Evolutionary conservation across 2,329 filamentous ascomycete species (phyloP).

Genomic region (Pestalotiopsis sp.): DNA sequence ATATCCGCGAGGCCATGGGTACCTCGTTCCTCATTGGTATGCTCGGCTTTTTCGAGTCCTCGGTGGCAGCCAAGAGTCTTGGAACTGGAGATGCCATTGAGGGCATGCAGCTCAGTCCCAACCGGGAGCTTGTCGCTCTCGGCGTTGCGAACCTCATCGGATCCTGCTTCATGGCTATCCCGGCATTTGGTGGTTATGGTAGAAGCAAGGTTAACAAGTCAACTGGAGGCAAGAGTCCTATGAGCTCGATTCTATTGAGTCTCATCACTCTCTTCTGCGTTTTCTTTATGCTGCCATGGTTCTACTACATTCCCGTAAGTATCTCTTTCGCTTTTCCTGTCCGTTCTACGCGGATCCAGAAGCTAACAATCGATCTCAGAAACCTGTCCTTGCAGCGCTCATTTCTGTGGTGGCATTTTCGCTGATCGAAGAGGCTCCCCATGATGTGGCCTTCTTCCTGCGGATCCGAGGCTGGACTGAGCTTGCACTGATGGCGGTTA

Average conservation of each 20-base stretch:
- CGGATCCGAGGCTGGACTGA: constrained; percentile 85
- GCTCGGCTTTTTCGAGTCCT: constrained; percentile 98
- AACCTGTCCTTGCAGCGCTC: constrained; percentile 91
- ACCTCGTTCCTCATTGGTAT: constrained; percentile 93
- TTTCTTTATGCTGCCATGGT: constrained; percentile 82
- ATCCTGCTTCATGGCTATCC: constrained; percentile 88
- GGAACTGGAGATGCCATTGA: constrained; percentile 71
- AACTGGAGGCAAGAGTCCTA: constrained; percentile 88
- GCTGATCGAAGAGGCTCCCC: constrained; percentile 91
- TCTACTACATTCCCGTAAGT: constrained; percentile 93
- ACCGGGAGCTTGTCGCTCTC: constrained; percentile 89
- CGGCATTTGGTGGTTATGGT: constrained; percentile 94
- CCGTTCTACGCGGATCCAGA: not conserved
- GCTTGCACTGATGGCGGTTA: constrained; percentile 82
- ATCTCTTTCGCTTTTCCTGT: not conserved
- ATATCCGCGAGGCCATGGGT: constrained; percentile 84
- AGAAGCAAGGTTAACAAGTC: constrained; percentile 93
- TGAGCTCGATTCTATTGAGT: constrained; percentile 88
- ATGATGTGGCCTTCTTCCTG: constrained; percentile 89
- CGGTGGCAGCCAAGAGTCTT: constrained; percentile 90
- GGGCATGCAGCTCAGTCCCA: constrained; percentile 83
- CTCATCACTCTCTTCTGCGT: constrained; percentile 81
- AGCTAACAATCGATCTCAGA: constrained; percentile 49
- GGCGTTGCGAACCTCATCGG: constrained; percentile 91
- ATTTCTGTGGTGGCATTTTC: constrained; percentile 95